phyloP scores from a whole-genome alignment of 176 grass and related monocot genomes.

The Oryza longistaminata region DNA sequence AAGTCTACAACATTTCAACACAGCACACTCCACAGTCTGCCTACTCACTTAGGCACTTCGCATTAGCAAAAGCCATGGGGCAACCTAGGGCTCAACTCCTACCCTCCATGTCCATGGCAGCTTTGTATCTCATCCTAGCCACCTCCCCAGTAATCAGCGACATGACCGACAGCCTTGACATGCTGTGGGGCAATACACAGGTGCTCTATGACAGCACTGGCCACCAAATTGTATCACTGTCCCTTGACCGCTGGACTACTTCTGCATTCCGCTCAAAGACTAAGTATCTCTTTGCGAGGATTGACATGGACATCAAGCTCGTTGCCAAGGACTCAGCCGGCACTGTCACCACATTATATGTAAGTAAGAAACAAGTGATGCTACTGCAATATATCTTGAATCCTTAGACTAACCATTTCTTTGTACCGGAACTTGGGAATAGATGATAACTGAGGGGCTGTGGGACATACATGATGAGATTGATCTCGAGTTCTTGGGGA shows the following conservation, averaged over 20 bases:
- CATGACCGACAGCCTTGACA: conserved; percentile 37
- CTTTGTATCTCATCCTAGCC: not conserved
- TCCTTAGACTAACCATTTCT: conserved; percentile 35
- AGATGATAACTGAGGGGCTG: conserved; percentile 45
- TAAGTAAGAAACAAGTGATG: conserved; percentile 32
- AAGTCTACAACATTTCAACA: conserved; percentile 10
- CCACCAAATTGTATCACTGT: conserved; percentile 38
- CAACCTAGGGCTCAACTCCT: conserved; percentile 10
- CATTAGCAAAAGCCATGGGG: conserved; percentile 15
- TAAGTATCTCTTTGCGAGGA: conserved; percentile 52
- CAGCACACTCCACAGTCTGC: not conserved
- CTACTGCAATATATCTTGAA: not conserved
- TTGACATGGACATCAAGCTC: conserved; percentile 67
- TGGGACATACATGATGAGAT: conserved; percentile 54
- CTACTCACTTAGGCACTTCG: not conserved
- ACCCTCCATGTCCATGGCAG: not conserved
- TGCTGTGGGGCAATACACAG: conserved; percentile 43
- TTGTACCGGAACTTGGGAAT: not conserved
- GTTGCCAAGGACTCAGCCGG: conserved; percentile 53
- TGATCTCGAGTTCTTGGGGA: conserved; percentile 72
- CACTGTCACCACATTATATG: conserved; percentile 60
- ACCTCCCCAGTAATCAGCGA: conserved; percentile 22
- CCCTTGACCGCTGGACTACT: conserved; percentile 37
- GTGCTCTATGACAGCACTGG: conserved; percentile 23
- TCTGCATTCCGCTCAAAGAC: conserved; percentile 53